Conservation (phyloP, 1,139 yeast genomes). For the Kurtzmaniella quercitrusa region DNA sequence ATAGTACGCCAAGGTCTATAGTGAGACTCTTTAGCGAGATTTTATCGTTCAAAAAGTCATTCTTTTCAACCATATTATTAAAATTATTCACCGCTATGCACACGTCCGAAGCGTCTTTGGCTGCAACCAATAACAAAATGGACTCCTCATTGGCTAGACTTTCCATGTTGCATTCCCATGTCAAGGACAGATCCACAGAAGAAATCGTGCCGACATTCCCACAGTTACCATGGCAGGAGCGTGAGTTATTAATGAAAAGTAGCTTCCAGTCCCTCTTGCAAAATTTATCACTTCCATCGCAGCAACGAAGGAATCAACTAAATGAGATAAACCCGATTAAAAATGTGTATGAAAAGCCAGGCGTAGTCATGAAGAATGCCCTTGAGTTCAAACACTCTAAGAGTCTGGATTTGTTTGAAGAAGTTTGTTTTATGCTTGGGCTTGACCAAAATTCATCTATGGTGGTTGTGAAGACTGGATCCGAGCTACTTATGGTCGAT, state of each 20-base stretch:
- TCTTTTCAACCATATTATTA: neutral
- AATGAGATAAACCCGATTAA: constrained; percentile 10
- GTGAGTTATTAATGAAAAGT: constrained; percentile 6
- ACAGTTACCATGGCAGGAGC: constrained; percentile 13
- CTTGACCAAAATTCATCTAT: neutral
- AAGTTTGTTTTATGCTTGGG: neutral
- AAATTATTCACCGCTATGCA: neutral
- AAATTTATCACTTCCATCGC: neutral
- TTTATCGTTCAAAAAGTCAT: no score
- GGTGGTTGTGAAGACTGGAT: neutral
- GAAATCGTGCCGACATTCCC: constrained; percentile 17
- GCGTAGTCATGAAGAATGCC: no score
- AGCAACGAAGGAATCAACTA: no score
- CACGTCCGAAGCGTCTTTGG: neutral
- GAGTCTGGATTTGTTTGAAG: neutral
- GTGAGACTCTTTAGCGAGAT: no score
- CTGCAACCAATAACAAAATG: neutral
- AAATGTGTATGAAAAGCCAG: no score
- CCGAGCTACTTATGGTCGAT: neutral
- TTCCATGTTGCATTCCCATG: constrained; percentile 18
- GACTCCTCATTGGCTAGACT: constrained; percentile 11
- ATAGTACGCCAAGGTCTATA: no score
- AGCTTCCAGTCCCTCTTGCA: constrained; percentile 1
- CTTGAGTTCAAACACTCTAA: no score
- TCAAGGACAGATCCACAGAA: constrained; percentile 8